phyloP scores from a whole-genome alignment of 2,329 filamentous ascomycete genomes.

The Tetracladium maxilliforme region DNA sequence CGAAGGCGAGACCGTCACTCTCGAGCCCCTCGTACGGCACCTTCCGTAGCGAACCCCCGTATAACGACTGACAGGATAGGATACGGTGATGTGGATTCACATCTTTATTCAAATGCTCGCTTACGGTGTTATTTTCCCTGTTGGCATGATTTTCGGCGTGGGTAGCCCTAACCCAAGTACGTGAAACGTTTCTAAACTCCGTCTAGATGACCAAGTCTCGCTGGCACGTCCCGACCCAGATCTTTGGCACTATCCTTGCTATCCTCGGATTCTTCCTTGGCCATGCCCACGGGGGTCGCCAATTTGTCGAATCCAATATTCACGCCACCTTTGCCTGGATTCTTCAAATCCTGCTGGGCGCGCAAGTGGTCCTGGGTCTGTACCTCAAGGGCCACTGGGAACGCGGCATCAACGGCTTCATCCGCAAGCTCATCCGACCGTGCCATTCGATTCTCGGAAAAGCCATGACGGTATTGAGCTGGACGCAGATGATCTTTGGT shows the following conservation, averaged over 20 bases:
- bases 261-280: conserved; percentile 82
- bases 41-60: conserved; percentile 3
- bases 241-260: conserved; percentile 58
- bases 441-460: conserved; percentile 76
- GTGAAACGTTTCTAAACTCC: conserved; percentile 3
- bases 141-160: conserved; percentile 91
- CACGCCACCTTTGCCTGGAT: conserved; percentile 70
- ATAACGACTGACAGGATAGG: conserved; percentile 30
- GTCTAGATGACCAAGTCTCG: conserved; percentile 68
- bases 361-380: conserved; percentile 65
- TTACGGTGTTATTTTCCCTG: conserved; percentile 84
- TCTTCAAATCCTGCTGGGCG: conserved; percentile 65
- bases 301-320: conserved; percentile 62
- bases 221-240: conserved; percentile 89
- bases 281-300: conserved; percentile 76
- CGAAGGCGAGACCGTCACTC: conserved; percentile 54
- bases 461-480: conserved; percentile 69
- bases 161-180: conserved; percentile 15
- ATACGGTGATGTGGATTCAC: conserved; percentile 82
- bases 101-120: conserved; percentile 77
- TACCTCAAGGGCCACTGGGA: conserved; percentile 87
- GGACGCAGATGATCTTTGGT: conserved; percentile 92
- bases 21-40: conserved; percentile 52
- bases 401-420: conserved; percentile 64
- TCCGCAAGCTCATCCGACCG: conserved; percentile 57